Conservation (phyloP, 208 protist genomes). For the Willaertia magna region DNA sequence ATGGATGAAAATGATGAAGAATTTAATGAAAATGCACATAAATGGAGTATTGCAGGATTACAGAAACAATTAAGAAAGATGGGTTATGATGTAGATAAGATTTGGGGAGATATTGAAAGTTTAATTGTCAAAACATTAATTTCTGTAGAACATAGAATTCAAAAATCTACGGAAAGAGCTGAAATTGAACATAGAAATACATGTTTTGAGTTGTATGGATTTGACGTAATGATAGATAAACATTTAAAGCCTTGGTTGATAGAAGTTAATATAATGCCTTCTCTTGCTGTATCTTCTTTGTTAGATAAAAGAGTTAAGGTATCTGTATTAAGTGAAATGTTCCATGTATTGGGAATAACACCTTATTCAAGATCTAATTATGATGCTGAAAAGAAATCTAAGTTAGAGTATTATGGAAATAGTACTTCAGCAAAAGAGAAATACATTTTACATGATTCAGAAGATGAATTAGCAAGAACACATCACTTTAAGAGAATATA, state of each 20-base stretch:
- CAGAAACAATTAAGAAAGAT: not conserved
- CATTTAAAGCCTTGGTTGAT: conserved; percentile 84
- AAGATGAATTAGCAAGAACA: not conserved
- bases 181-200: conserved; percentile 18
- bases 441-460: not conserved
- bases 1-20: not conserved
- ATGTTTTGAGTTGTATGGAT: conserved; percentile 95
- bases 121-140: not conserved
- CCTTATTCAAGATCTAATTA: not conserved
- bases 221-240: conserved; percentile 88
- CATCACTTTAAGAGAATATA: conserved; percentile 1
- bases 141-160: not conserved
- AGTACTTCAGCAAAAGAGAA: not conserved
- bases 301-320: conserved; percentile 64
- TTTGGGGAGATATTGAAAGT: not conserved
- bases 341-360: conserved; percentile 45
- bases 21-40: not conserved
- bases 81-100: not conserved
- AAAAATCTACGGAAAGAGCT: not conserved
- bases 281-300: conserved; percentile 56
- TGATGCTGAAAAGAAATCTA: not conserved
- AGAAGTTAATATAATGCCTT: conserved; percentile 86
- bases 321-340: conserved; percentile 52
- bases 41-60: not conserved
- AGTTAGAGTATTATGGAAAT: not conserved